Evolutionary conservation across 768 basidiomycete genomes (phyloP).

Genomic region (Lactarius hatsudake): DNA sequence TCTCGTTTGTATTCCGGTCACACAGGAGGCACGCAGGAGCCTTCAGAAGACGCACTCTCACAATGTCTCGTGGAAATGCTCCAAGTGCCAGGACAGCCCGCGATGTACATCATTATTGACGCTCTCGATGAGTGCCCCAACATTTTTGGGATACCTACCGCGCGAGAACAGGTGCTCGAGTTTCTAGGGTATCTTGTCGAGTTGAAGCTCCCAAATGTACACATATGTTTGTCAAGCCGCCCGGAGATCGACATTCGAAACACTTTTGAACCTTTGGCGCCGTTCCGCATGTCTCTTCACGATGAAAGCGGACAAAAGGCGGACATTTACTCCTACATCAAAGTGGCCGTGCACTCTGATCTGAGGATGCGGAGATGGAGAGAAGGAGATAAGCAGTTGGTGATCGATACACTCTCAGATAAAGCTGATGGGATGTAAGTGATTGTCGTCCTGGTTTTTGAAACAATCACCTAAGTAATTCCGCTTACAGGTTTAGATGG

Average conservation of each 20-base stretch:
- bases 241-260: constrained; percentile 2
- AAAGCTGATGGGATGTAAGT: constrained; percentile 10
- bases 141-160: neutral
- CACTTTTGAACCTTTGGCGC: neutral
- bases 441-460: neutral
- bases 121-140: constrained; percentile 14
- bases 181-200: neutral
- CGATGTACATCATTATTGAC: neutral
- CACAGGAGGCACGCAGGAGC: neutral
- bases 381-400: neutral
- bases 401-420: neutral
- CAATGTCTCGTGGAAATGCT: constrained; percentile 8
- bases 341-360: neutral
- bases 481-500: constrained; percentile 2
- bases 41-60: neutral
- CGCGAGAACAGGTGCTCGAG: neutral
- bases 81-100: neutral
- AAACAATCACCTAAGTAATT: neutral
- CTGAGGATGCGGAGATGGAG: neutral
- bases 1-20: neutral
- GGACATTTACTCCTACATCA: neutral
- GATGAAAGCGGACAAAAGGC: neutral
- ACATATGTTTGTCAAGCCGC: constrained; percentile 8
- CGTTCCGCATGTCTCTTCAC: neutral
- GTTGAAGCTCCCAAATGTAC: neutral